Conservation (phyloP, 2,329 filamentous ascomycete species). For the Paecilomyces sp. region DNA sequence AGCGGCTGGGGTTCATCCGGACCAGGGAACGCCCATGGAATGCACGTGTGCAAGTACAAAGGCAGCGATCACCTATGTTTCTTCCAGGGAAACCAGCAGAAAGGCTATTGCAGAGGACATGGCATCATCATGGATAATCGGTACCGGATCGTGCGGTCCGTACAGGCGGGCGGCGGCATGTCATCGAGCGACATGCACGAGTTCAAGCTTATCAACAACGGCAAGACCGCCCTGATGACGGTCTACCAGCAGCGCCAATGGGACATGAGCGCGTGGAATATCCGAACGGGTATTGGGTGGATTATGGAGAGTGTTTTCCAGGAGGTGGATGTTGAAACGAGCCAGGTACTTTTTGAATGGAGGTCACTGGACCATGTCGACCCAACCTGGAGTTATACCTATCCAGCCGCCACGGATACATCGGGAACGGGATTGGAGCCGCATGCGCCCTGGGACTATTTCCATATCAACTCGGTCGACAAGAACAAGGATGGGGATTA, state of each 20-base stretch:
- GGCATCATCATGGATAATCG: conserved; percentile 46
- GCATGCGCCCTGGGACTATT: conserved; percentile 39
- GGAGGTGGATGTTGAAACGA: conserved; percentile 46
- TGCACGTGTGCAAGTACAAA: conserved; percentile 43
- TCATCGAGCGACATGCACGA: conserved; percentile 47
- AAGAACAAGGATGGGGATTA: conserved; percentile 35
- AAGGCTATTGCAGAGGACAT: conserved; percentile 46
- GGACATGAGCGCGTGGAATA: conserved; percentile 40
- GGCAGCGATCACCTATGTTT: conserved; percentile 45
- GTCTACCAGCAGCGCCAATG: conserved; percentile 37
- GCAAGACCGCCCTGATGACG: conserved; percentile 34
- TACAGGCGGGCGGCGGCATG: conserved; percentile 34
- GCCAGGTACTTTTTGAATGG: conserved; percentile 44
- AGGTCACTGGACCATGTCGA: conserved; percentile 44
- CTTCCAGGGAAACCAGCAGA: conserved; percentile 46
- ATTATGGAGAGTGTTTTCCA: conserved; percentile 48
- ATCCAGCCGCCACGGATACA: conserved; percentile 36
- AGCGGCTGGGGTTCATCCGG: conserved; percentile 43
- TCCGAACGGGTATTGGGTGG: conserved; percentile 42
- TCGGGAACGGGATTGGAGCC: conserved; percentile 42
- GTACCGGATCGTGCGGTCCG: conserved; percentile 43
- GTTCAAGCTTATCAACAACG: conserved; percentile 41
- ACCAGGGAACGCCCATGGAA: conserved; percentile 43
- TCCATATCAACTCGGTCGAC: conserved; percentile 38
- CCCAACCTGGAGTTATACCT: conserved; percentile 41